Percentiles rank a stretch among this genome's conserved stretches.
These are phyloP conservation scores for Thalassiosira mediterranea DNA, from an alignment of 352 stramenopile genomes.

Conservation along the genomic window DNA sequence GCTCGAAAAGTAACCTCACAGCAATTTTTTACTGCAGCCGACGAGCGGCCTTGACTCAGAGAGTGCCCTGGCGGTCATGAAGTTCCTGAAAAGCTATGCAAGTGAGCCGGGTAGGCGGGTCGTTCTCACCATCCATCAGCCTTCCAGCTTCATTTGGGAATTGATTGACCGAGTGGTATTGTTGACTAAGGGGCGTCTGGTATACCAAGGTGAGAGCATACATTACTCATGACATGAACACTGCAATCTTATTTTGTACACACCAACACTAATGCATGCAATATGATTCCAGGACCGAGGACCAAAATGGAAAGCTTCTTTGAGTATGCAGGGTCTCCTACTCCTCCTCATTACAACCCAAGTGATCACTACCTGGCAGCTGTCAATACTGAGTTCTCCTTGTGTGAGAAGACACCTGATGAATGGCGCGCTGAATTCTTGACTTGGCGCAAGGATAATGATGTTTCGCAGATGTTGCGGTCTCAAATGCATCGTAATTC, in stretches of 20 bases:
- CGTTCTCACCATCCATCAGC: constrained; percentile 66
- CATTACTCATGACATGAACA: too few relatives aligned
- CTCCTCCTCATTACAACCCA: constrained; percentile 41
- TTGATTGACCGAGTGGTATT: constrained; percentile 59
- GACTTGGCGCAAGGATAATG: background rate
- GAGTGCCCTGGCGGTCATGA: constrained; percentile 52
- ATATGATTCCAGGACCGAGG: too few relatives aligned
- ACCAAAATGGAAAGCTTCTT: constrained; percentile 56
- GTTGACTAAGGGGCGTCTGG: constrained; percentile 50
- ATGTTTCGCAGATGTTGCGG: background rate
- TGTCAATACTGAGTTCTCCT: background rate
- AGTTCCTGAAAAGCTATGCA: constrained; percentile 50
- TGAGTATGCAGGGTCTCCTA: constrained; percentile 2
- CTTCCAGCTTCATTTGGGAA: constrained; percentile 54
- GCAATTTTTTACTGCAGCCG: too few relatives aligned
- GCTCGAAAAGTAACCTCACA: too few relatives aligned
- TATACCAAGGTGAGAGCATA: constrained; percentile 56
- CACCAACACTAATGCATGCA: too few relatives aligned
- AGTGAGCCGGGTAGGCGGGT: constrained; percentile 31
- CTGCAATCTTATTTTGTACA: too few relatives aligned
- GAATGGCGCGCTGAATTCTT: background rate
- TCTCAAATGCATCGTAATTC: background rate
- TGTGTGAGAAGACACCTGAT: background rate
- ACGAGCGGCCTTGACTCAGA: constrained; percentile 51
- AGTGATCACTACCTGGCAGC: constrained; percentile 39